Evolutionary conservation across 2,329 filamentous ascomycete genomes (phyloP).

Genomic region (Aureobasidium vineae): DNA sequence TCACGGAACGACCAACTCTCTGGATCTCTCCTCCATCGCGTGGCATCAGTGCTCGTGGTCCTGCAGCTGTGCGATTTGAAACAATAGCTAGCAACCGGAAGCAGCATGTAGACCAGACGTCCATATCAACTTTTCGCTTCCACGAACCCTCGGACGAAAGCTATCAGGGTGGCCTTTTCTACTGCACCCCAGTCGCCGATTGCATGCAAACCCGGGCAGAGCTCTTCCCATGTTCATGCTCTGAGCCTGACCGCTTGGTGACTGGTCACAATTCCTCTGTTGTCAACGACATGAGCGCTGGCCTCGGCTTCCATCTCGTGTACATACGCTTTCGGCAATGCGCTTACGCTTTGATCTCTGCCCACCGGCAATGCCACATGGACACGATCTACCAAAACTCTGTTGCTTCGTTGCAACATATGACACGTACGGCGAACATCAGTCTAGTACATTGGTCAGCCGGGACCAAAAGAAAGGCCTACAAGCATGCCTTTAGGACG

Average conservation of each 20-base stretch:
- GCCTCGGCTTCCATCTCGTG: background rate
- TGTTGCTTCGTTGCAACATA: background rate
- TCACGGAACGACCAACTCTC: slow-evolving; percentile 15
- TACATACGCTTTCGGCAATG: slow-evolving; percentile 11
- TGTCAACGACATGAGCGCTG: background rate
- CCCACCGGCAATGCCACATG: slow-evolving; percentile 15
- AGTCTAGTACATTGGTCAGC: background rate
- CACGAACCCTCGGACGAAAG: background rate
- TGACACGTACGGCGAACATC: background rate
- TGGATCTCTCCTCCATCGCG: background rate
- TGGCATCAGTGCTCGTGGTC: background rate
- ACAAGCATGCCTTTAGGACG: background rate
- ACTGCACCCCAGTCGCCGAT: background rate
- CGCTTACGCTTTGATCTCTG: slow-evolving; percentile 22
- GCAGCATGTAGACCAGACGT: background rate
- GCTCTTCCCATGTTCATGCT: slow-evolving; percentile 7
- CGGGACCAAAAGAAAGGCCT: background rate
- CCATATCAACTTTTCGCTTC: background rate
- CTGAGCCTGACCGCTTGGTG: slow-evolving; percentile 3
- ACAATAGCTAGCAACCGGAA: background rate
- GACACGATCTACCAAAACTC: slow-evolving; percentile 8
- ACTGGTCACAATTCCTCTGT: slow-evolving; percentile 18
- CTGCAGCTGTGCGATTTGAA: slow-evolving; percentile 5
- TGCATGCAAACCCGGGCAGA: background rate
- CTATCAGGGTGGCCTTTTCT: background rate